These are phyloP conservation scores for Teunomyces gatunensis DNA, from an alignment of 805 yeast species.

Conservation along the genomic window DNA sequence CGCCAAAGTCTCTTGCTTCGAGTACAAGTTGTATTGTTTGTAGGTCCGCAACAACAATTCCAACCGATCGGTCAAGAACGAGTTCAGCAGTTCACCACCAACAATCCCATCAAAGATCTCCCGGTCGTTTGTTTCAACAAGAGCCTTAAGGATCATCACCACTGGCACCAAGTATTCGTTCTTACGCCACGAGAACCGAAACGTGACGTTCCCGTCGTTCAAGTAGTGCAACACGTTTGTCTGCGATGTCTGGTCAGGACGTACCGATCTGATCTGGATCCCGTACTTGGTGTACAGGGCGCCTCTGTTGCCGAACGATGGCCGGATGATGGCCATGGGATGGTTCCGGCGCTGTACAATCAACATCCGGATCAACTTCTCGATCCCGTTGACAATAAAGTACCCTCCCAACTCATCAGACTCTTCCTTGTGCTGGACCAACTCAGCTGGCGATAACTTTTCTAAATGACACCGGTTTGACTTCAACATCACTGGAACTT, in stretches of 20 bases:
- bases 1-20: constrained; percentile 86
- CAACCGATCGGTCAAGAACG: constrained; percentile 96
- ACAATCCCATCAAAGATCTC: constrained; percentile 96
- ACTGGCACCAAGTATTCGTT: constrained; percentile 94
- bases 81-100: constrained; percentile 81
- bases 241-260: constrained; percentile 97
- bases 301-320: constrained; percentile 93
- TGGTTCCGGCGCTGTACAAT: constrained; percentile 97
- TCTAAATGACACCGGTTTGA: constrained; percentile 91
- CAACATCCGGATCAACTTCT: constrained; percentile 93
- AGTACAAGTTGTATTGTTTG: constrained; percentile 73
- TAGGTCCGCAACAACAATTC: constrained; percentile 87
- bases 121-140: constrained; percentile 86
- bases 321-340: constrained; percentile 96
- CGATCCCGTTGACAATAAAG: constrained; percentile 94
- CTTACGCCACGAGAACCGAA: constrained; percentile 95
- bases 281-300: constrained; percentile 85
- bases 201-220: constrained; percentile 93
- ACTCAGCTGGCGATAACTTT: constrained; percentile 74
- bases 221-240: constrained; percentile 96
- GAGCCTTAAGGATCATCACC: constrained; percentile 86
- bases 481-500: constrained; percentile 85
- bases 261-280: constrained; percentile 88
- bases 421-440: constrained; percentile 81
- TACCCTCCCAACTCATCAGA: constrained; percentile 96